Percentiles rank a stretch among this genome's conserved stretches.
phyloP scores from a whole-genome alignment of 2,329 filamentous ascomycete species.

The Epichloe aotearoae region DNA sequence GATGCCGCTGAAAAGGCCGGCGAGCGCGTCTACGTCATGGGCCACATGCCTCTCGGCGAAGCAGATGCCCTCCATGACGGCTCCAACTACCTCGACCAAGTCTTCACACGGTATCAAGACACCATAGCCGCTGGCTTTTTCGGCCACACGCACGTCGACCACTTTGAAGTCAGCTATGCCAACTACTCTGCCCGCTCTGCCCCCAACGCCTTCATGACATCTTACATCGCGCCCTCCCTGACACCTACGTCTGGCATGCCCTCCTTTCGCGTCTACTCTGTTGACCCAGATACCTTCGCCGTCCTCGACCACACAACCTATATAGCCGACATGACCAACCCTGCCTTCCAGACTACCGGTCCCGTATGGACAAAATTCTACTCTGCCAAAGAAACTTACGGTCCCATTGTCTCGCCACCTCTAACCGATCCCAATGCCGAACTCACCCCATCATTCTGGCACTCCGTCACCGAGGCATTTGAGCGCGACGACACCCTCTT shows the following conservation, averaged over 20 bases:
- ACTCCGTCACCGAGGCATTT: conserved; percentile 38
- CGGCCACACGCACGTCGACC: conserved; percentile 43
- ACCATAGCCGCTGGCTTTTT: conserved; percentile 46
- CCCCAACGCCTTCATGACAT: conserved; percentile 32
- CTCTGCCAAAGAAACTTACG: conserved; percentile 41
- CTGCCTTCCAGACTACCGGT: conserved; percentile 27
- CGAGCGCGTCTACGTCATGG: conserved; percentile 43
- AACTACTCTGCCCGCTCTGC: conserved; percentile 29
- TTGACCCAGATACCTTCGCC: conserved; percentile 43
- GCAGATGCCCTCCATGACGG: conserved; percentile 38
- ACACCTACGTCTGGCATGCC: conserved; percentile 42
- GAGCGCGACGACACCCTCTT: conserved; percentile 30
- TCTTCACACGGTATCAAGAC: conserved; percentile 37
- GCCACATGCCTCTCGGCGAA: conserved; percentile 41
- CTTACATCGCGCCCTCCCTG: conserved; percentile 40
- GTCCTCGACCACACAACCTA: conserved; percentile 42
- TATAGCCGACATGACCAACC: conserved; percentile 35
- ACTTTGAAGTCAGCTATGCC: conserved; percentile 41
- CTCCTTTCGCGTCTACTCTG: conserved; percentile 43
- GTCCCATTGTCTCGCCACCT: conserved; percentile 28
- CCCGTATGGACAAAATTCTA: conserved; percentile 44
- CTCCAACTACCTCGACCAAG: conserved; percentile 38
- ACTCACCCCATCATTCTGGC: conserved; percentile 46
- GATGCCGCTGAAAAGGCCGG: conserved; percentile 35
- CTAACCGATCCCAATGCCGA: conserved; percentile 24